Evolutionary conservation across 2,329 filamentous ascomycete genomes (phyloP).

Genomic region (Colletotrichum australisinense): DNA sequence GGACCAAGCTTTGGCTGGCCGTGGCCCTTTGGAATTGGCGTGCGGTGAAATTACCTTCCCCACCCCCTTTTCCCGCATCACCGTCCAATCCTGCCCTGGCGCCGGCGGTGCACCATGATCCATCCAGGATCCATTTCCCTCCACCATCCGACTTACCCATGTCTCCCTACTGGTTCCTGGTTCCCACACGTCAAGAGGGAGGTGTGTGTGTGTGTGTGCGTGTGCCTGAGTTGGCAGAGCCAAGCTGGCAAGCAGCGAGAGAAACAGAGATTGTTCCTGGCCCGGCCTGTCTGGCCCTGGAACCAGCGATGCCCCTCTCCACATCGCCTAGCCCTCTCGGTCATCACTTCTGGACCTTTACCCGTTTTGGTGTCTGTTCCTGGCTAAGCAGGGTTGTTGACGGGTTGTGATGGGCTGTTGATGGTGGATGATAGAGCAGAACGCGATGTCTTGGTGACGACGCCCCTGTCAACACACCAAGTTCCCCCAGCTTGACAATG

Average conservation of each 20-base stretch:
- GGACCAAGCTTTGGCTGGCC: conserved; percentile 29
- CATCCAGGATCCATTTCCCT: conserved; percentile 16
- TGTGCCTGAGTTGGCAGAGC: not conserved
- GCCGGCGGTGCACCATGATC: conserved; percentile 6
- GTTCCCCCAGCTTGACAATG: conserved; percentile 1
- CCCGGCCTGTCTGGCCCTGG: conserved; percentile 11
- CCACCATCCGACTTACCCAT: conserved; percentile 18
- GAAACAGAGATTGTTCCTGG: conserved; percentile 5
- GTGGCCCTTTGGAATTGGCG: conserved; percentile 6
- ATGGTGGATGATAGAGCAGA: conserved; percentile 14
- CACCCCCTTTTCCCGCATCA: conserved; percentile 35
- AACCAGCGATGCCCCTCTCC: conserved; percentile 11
- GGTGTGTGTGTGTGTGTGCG: not conserved
- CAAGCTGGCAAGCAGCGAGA: not conserved
- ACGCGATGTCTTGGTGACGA: conserved; percentile 16
- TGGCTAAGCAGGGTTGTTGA: conserved; percentile 26
- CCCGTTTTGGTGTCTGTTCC: conserved; percentile 28
- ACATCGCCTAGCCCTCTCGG: conserved; percentile 22
- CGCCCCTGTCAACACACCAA: conserved; percentile 8
- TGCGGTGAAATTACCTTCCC: conserved; percentile 33
- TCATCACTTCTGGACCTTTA: conserved; percentile 29
- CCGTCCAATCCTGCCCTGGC: conserved; percentile 29
- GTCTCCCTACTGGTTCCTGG: conserved; percentile 12
- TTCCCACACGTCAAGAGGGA: not conserved
- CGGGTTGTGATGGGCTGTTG: conserved; percentile 11